phyloP scores from a whole-genome alignment of 495 filamentous ascomycete species.

The Hamigera avellanea region DNA sequence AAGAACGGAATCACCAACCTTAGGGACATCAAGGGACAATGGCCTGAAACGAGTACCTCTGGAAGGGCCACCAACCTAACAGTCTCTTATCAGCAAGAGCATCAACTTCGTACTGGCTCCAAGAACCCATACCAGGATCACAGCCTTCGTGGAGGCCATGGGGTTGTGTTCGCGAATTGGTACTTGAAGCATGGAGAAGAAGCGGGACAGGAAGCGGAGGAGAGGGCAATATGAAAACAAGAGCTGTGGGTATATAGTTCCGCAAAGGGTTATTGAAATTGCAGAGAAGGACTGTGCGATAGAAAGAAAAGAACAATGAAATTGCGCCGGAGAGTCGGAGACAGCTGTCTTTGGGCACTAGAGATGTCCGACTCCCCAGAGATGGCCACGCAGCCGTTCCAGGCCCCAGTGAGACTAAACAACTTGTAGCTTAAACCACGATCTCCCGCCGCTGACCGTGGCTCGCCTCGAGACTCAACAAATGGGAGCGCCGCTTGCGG shows the following conservation, averaged over 20 bases:
- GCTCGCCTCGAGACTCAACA: too few species aligned
- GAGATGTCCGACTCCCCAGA: too few species aligned
- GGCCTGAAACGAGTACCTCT: constrained; percentile 94
- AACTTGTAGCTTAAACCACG: too few species aligned
- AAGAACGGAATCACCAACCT: constrained; percentile 44
- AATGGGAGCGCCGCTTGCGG: too few species aligned
- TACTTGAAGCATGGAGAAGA: constrained; percentile 33
- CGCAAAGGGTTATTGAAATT: background rate
- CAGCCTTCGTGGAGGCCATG: constrained; percentile 53
- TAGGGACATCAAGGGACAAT: constrained; percentile 91
- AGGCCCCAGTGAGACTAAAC: too few species aligned
- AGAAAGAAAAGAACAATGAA: too few species aligned
- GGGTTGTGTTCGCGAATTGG: constrained; percentile 32
- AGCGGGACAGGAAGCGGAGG: constrained; percentile 2
- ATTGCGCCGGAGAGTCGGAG: too few species aligned
- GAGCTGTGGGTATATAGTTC: background rate
- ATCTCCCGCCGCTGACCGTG: too few species aligned
- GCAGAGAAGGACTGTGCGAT: background rate
- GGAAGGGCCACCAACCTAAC: constrained; percentile 82
- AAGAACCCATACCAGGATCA: constrained; percentile 48
- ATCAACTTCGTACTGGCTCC: constrained; percentile 1
- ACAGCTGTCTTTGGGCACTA: too few species aligned
- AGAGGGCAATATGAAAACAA: background rate
- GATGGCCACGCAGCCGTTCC: too few species aligned
- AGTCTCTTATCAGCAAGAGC: constrained; percentile 9